Evolutionary conservation across 1,139 yeast species (phyloP).

Genomic region (Protomyces macrosporus): DNA sequence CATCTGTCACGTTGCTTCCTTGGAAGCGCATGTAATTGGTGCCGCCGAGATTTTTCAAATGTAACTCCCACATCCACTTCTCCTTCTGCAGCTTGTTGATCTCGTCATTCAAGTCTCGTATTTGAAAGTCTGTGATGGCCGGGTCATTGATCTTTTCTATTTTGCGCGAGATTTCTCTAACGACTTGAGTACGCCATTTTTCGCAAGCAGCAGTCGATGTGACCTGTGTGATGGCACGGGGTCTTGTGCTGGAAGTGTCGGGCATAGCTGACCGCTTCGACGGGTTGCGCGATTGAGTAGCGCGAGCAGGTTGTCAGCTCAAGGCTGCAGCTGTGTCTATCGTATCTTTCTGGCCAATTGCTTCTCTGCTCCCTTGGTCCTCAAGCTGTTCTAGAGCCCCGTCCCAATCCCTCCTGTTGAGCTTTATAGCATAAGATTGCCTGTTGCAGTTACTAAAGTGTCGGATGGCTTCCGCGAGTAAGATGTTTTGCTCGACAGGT

Average conservation of each 20-base stretch:
- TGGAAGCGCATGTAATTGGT: slow-evolving; percentile 49
- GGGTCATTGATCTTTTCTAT: slow-evolving; percentile 62
- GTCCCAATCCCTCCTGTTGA: no score
- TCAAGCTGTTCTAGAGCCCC: no score
- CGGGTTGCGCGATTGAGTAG: no score
- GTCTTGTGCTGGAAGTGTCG: slow-evolving; percentile 51
- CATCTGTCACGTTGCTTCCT: slow-evolving; percentile 30
- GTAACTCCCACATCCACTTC: slow-evolving; percentile 71
- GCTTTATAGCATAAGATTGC: no score
- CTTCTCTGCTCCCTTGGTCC: no score
- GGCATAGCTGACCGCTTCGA: no score
- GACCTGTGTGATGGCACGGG: slow-evolving; percentile 55
- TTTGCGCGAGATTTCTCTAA: slow-evolving; percentile 59
- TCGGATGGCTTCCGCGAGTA: no score
- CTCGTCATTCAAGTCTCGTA: slow-evolving; percentile 71
- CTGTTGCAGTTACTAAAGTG: no score
- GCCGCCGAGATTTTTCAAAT: slow-evolving; percentile 64
- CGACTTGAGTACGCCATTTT: slow-evolving; percentile 62
- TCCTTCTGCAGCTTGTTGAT: slow-evolving; percentile 65
- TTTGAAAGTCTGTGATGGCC: slow-evolving; percentile 53
- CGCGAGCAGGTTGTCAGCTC: no score
- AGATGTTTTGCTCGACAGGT: no score
- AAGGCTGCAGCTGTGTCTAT: no score
- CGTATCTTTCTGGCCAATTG: no score
- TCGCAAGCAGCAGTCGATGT: slow-evolving; percentile 63